Conservation (phyloP, 177 flowering plant genomes). For the Vitis hybrid region DNA sequence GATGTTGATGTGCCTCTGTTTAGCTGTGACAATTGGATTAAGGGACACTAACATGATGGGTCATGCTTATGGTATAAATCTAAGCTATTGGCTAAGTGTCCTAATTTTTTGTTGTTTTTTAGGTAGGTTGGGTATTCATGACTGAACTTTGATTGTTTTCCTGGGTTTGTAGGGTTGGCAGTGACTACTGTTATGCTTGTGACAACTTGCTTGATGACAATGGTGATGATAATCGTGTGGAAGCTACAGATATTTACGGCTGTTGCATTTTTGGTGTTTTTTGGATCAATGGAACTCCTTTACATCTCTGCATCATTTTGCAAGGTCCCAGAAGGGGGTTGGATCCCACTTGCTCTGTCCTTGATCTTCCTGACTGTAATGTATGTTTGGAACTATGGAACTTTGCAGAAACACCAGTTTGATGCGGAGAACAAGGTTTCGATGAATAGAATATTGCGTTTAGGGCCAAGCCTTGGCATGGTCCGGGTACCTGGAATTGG, state of each 20-base stretch:
- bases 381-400: conserved; percentile 77
- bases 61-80: conserved; percentile 62
- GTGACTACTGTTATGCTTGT: conserved; percentile 68
- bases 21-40: conserved; percentile 66
- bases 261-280: conserved; percentile 42
- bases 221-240: conserved; percentile 70
- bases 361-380: conserved; percentile 50
- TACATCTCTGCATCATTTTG: conserved; percentile 56
- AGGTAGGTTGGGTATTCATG: neutral
- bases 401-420: conserved; percentile 56
- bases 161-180: conserved; percentile 54
- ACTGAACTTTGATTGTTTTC: conserved; percentile 3
- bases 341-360: conserved; percentile 65
- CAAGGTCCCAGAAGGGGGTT: conserved; percentile 74
- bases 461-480: conserved; percentile 75
- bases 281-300: conserved; percentile 59
- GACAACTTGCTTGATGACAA: conserved; percentile 63
- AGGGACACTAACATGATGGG: conserved; percentile 68
- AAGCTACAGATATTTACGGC: conserved; percentile 30
- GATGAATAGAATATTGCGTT: conserved; percentile 42
- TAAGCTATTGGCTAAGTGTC: neutral
- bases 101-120: neutral
- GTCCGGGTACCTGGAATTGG: conserved; percentile 78
- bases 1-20: conserved; percentile 63
- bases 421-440: conserved; percentile 75